phyloP scores from a whole-genome alignment of 2,329 filamentous ascomycete species.

The Endocalyx cinctus region DNA sequence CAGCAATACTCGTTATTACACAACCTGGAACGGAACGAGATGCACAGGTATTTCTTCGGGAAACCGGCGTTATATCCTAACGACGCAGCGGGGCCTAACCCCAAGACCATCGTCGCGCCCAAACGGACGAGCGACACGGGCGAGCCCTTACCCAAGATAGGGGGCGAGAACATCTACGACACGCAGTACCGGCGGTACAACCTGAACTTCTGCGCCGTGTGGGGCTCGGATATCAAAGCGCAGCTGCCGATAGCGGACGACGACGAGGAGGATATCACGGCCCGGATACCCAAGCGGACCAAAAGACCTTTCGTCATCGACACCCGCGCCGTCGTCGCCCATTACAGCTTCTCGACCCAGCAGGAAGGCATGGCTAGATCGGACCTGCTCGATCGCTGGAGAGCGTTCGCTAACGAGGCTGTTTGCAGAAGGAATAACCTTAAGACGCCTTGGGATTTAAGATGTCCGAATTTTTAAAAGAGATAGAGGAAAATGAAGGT shows the following conservation, averaged over 20 bases:
- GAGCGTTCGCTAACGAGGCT: conserved; percentile 46
- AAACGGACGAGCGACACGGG: neutral
- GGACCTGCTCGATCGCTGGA: conserved; percentile 50
- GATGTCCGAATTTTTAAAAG: conserved; percentile 5
- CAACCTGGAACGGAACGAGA: conserved; percentile 42
- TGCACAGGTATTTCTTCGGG: conserved; percentile 44
- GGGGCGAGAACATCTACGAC: conserved; percentile 36
- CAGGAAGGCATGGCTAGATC: conserved; percentile 41
- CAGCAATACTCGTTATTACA: conserved; percentile 45
- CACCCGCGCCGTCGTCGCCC: conserved; percentile 47
- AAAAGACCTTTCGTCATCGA: conserved; percentile 45
- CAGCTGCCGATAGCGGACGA: conserved; percentile 40
- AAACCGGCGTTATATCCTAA: conserved; percentile 18
- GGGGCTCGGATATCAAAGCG: conserved; percentile 45
- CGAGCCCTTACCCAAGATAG: conserved; percentile 6
- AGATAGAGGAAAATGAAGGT: no score
- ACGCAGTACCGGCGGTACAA: conserved; percentile 47
- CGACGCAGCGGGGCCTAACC: neutral
- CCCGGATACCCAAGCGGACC: conserved; percentile 33
- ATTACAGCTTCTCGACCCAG: conserved; percentile 46
- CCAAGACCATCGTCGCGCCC: neutral
- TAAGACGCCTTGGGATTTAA: conserved; percentile 13
- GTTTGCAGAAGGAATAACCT: conserved; percentile 33
- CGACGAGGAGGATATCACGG: conserved; percentile 42
- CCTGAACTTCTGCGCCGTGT: conserved; percentile 50